Evolutionary conservation across 768 basidiomycete species (phyloP).

Genomic region (Macrolepiota albuminosa): DNA sequence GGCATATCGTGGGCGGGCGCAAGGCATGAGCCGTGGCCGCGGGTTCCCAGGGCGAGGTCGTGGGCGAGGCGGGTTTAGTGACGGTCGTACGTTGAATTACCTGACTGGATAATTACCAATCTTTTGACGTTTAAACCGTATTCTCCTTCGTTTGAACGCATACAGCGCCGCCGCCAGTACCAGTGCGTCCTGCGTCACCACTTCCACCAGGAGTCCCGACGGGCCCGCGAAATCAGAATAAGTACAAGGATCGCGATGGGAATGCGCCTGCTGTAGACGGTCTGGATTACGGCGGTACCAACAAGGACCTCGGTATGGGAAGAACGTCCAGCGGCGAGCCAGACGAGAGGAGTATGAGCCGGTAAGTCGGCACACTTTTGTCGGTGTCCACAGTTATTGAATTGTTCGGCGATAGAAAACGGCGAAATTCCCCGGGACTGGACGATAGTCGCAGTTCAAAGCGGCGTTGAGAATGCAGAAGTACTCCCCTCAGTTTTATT

Average conservation of each 20-base stretch:
- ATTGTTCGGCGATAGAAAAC: conserved; percentile 45
- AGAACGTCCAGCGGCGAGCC: conserved; percentile 63
- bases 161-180: conserved; percentile 35
- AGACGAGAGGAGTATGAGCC: conserved; percentile 59
- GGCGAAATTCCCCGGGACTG: conserved; percentile 65
- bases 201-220: conserved; percentile 85
- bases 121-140: conserved; percentile 21
- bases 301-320: conserved; percentile 32
- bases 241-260: conserved; percentile 85
- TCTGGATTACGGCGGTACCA: conserved; percentile 76
- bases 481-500: neutral
- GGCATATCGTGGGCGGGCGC: conserved; percentile 26
- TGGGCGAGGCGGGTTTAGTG: conserved; percentile 38
- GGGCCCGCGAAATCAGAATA: conserved; percentile 83
- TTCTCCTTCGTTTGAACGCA: neutral
- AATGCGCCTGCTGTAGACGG: conserved; percentile 85
- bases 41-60: conserved; percentile 38
- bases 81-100: conserved; percentile 23
- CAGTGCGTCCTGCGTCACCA: conserved; percentile 77
- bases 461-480: conserved; percentile 46
- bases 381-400: neutral
- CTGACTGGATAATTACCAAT: neutral
- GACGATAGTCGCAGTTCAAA: conserved; percentile 68
- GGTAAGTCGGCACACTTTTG: conserved; percentile 32
- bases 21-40: conserved; percentile 37